Conservation (phyloP, 345 rosid species). For the Clarkia xantiana region DNA sequence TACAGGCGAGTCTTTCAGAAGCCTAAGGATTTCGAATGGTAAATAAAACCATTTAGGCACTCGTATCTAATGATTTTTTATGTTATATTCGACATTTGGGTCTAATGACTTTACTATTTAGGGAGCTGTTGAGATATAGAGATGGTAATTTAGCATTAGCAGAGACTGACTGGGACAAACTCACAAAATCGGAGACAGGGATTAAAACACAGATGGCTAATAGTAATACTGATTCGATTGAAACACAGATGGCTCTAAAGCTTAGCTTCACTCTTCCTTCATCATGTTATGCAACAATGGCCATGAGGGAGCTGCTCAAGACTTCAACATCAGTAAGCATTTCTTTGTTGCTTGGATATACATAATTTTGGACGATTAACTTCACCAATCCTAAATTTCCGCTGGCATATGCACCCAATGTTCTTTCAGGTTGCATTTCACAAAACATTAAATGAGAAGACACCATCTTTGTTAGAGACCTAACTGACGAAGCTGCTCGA, state of each 20-base stretch:
- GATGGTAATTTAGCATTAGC: constrained; percentile 53
- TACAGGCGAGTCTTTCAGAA: constrained; percentile 85
- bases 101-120: constrained; percentile 13
- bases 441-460: constrained; percentile 36
- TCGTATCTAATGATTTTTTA: no score
- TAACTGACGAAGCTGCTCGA: no score
- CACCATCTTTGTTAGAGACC: no score
- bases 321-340: constrained; percentile 85
- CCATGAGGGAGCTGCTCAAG: constrained; percentile 84
- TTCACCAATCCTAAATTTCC: no score
- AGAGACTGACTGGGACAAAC: constrained; percentile 77
- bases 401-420: not conserved
- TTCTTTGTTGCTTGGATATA: constrained; percentile 1
- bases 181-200: constrained; percentile 25
- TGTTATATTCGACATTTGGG: constrained; percentile 5
- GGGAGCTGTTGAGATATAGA: constrained; percentile 62
- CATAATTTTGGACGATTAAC: no score
- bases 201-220: constrained; percentile 15
- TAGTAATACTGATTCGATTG: constrained; percentile 20
- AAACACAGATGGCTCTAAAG: constrained; percentile 56
- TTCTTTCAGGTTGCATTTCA: constrained; percentile 64
- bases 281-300: constrained; percentile 96
- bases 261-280: constrained; percentile 81
- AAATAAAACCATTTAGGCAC: constrained; percentile 7
- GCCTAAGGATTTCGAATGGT: constrained; percentile 74